These are phyloP conservation scores for Saccharomycopsis oosterbeekiorum DNA, from an alignment of 805 yeast species.

Conservation along the genomic window DNA sequence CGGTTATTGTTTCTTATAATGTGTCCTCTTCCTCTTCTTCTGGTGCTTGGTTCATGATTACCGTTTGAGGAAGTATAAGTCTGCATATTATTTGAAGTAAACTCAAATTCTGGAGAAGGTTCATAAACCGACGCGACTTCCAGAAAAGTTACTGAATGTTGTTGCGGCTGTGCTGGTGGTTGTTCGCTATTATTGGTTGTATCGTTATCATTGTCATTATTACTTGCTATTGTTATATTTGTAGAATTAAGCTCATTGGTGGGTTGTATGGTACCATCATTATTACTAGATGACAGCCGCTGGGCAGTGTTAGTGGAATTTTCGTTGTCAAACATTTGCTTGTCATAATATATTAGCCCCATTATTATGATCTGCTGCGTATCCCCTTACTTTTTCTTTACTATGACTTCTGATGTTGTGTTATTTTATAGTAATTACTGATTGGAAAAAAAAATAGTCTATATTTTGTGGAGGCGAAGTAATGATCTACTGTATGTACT, in stretches of 20 bases:
- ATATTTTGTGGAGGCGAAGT: neutral
- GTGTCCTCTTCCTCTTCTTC: neutral
- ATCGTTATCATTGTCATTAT: neutral
- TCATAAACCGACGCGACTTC: neutral
- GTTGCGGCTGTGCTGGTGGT: neutral
- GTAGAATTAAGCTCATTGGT: neutral
- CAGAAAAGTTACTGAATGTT: neutral
- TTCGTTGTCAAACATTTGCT: neutral
- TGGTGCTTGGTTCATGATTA: neutral
- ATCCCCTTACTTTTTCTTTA: neutral
- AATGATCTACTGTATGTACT: neutral
- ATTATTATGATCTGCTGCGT: neutral
- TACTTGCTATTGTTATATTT: neutral
- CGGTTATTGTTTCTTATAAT: neutral
- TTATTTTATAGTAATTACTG: too few relatives aligned
- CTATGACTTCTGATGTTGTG: neutral
- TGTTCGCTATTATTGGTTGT: neutral
- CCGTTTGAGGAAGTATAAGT: neutral
- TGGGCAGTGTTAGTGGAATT: neutral
- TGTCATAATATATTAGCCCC: neutral
- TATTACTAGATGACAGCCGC: neutral
- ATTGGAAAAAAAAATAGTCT: neutral
- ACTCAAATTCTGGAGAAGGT: neutral
- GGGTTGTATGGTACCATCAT: neutral
- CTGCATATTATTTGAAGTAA: neutral